Base-by-base conservation (phyloP, 495 filamentous ascomycete species). In the Penicillium paradoxum region DNA sequence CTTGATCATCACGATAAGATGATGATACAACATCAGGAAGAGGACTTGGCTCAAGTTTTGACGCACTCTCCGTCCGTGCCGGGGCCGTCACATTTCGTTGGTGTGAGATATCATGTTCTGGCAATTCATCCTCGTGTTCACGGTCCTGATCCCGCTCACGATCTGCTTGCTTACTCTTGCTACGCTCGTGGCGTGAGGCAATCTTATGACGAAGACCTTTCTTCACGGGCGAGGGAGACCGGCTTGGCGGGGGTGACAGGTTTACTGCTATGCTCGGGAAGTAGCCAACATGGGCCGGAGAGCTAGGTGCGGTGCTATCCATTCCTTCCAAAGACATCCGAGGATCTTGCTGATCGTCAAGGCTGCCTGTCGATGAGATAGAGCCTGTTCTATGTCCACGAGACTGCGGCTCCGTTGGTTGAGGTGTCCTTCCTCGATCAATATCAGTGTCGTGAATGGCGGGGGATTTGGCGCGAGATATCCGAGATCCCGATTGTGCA, bases 191-290 rank as follows among this genome's bases (percentile, higher is more conserved):
- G 19, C 74, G 69, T 27, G 73, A 56, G 2, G 51, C 68, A 33
- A 80, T 73, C 30, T 73, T 72, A 9, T 72, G 73, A 11, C 71
- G 67, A 19, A 80, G 60, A 7, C 70, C 64, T 51, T 63, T 77
- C 55, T 78, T 76, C 0, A 66, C 59, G 43, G 80, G 80, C 21
- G 80, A 83, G 1, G 73, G 63, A 24, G 70, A 73, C 32, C 79
- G 73, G 54, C 79, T 84, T 5, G 68, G 71, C 2, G 78, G 73
- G 9, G 77, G 71, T 17, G 79, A 82, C 14, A 82, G 45, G 55
- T 81, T 80, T 32, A 77, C 78, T 10, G 79, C 73, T 55, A 83
- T 80, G 52, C 79, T 82, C 5, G 81, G 81, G 47, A 82, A 74
- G 42, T 76, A 75, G n/a, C 65, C 56, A 17, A 64, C 45, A 11